These are phyloP conservation scores for Lipomyces starkeyi DNA, from an alignment of 805 yeast genomes.

Conservation along the genomic window DNA sequence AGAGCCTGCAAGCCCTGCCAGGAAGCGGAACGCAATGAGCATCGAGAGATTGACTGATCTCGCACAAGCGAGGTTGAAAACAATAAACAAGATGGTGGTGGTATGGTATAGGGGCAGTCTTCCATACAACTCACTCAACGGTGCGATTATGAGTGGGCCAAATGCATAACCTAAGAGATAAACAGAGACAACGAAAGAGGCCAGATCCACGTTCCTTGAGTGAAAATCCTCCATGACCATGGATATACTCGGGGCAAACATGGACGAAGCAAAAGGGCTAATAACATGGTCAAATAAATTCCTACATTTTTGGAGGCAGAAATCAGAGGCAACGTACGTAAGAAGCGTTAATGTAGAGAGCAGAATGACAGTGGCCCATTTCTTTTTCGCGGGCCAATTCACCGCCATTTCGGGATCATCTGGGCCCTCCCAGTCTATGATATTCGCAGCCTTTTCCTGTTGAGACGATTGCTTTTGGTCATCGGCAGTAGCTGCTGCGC, in stretches of 20 bases:
- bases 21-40: conserved; percentile 71
- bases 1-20: conserved; percentile 73
- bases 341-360: conserved; percentile 2
- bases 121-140: conserved; percentile 72
- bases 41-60: conserved; percentile 55
- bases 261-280: conserved; percentile 48
- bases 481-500: background rate
- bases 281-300: background rate
- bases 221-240: conserved; percentile 46
- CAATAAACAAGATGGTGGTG: conserved; percentile 50
- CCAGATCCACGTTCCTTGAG: conserved; percentile 41
- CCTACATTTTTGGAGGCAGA: background rate
- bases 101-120: conserved; percentile 64
- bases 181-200: conserved; percentile 54
- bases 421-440: background rate
- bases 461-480: background rate
- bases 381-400: background rate
- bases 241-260: conserved; percentile 35
- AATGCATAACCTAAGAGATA: conserved; percentile 70
- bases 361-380: conserved; percentile 3
- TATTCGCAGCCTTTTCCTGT: background rate
- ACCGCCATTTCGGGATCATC: conserved; percentile 2
- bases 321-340: background rate
- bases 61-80: conserved; percentile 45
- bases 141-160: conserved; percentile 52